Evolutionary conservation across 2,329 filamentous ascomycete species (phyloP).

Genomic region (Trichoderma sp.): DNA sequence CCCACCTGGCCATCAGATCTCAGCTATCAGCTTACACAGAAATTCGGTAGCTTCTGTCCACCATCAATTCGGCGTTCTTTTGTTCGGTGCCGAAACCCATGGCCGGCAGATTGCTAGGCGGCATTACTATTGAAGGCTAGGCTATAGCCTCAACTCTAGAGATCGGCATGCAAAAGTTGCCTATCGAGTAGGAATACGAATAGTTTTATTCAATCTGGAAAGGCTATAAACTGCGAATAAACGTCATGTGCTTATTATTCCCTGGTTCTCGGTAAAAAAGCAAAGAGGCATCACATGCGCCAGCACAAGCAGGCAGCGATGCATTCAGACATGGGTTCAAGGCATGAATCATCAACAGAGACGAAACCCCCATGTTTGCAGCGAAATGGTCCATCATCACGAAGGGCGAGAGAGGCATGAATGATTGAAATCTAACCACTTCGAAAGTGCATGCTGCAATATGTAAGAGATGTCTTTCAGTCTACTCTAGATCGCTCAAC

Average conservation of each 20-base stretch:
- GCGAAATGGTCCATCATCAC: no score
- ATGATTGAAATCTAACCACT: background rate
- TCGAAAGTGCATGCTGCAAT: background rate
- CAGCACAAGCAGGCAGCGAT: background rate
- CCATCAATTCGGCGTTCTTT: constrained; percentile 4
- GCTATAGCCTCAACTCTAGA: background rate
- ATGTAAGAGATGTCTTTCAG: background rate
- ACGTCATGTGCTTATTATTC: background rate
- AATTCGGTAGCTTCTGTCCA: background rate
- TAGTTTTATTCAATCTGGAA: background rate
- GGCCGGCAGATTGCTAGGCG: background rate
- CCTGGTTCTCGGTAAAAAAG: background rate
- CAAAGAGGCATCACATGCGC: background rate
- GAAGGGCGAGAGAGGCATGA: background rate
- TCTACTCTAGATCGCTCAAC: background rate
- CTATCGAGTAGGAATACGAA: background rate
- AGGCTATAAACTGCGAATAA: background rate
- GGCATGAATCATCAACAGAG: background rate
- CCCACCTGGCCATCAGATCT: background rate
- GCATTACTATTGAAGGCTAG: background rate
- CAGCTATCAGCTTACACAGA: constrained; percentile 11
- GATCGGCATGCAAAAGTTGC: background rate
- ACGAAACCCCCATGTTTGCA: background rate
- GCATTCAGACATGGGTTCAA: background rate
- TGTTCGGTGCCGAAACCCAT: constrained; percentile 1